Evolutionary conservation across 2,329 filamentous ascomycete genomes (phyloP).

Genomic region (Xylariaceae sp.): DNA sequence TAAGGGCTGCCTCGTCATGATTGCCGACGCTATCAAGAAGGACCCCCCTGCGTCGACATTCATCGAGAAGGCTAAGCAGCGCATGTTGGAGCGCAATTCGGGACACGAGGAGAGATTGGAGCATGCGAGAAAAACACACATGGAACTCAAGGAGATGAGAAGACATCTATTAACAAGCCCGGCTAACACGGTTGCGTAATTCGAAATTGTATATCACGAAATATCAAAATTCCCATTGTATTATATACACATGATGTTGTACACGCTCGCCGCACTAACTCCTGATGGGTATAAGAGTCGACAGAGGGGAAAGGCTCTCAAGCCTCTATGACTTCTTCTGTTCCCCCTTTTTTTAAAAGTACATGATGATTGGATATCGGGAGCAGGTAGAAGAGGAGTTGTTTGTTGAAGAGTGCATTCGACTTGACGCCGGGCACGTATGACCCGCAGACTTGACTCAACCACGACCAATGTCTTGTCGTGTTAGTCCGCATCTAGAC

Average conservation of each 20-base stretch:
- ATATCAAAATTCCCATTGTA: slow-evolving; percentile 15
- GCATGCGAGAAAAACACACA: slow-evolving; percentile 45
- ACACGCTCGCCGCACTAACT: slow-evolving; percentile 22
- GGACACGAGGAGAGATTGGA: slow-evolving; percentile 43
- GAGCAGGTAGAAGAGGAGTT: background rate
- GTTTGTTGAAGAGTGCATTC: background rate
- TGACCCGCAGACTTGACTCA: background rate
- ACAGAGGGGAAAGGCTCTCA: background rate
- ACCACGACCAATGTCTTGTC: background rate
- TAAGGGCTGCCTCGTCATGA: slow-evolving; percentile 75
- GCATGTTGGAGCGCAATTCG: slow-evolving; percentile 43
- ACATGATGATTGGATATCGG: background rate
- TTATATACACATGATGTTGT: slow-evolving; percentile 30
- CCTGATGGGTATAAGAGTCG: slow-evolving; percentile 9
- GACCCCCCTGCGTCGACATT: slow-evolving; percentile 47
- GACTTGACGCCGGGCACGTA: background rate
- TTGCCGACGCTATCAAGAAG: slow-evolving; percentile 91
- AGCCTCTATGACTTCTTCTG: background rate
- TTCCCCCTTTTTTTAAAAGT: slow-evolving; percentile 1
- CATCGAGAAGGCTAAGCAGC: slow-evolving; percentile 41
- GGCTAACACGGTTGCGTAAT: slow-evolving; percentile 10
- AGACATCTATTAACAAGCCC: slow-evolving; percentile 30
- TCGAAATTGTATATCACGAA: slow-evolving; percentile 9
- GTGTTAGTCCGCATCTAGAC: background rate
- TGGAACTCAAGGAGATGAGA: slow-evolving; percentile 49